A percentile compares a stretch with the other conserved stretches of the same genome.
Evolutionary conservation across 352 stramenopile species (phyloP).

Genomic region (Pythium chondricola): DNA sequence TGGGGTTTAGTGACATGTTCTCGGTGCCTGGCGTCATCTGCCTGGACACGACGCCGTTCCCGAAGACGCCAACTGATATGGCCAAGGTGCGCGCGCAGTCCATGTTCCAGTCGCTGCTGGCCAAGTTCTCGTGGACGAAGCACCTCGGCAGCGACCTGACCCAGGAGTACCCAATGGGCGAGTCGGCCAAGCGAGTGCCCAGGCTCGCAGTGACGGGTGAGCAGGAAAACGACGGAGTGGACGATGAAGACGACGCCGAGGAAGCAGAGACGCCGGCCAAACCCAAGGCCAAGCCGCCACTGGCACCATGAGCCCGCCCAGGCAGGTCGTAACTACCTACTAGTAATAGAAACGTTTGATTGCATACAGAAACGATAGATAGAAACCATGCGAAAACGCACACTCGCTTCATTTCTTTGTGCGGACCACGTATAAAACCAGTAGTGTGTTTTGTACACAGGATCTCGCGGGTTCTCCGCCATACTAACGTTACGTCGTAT

Average conservation of each 20-base stretch:
- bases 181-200: neutral
- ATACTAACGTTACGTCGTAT: too few species aligned
- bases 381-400: too few species aligned
- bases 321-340: too few species aligned
- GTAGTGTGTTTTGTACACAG: too few species aligned
- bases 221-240: constrained; percentile 1
- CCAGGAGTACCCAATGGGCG: constrained; percentile 42
- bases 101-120: constrained; percentile 56
- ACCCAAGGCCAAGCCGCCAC: constrained; percentile 1
- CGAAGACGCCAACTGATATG: constrained; percentile 57
- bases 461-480: too few species aligned
- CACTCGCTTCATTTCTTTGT: too few species aligned
- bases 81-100: constrained; percentile 77
- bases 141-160: constrained; percentile 70
- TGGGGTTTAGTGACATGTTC: constrained; percentile 87
- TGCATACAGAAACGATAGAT: too few species aligned
- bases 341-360: too few species aligned
- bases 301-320: too few species aligned
- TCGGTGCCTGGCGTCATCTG: constrained; percentile 73
- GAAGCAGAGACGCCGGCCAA: constrained; percentile 3
- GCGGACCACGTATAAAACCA: too few species aligned
- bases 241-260: constrained; percentile 3
- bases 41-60: constrained; percentile 78
- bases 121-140: constrained; percentile 74
- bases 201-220: constrained; percentile 1